Conservation (phyloP, 192 early-diverging fungal genomes). For the Rhizoclosmatium globosum region DNA sequence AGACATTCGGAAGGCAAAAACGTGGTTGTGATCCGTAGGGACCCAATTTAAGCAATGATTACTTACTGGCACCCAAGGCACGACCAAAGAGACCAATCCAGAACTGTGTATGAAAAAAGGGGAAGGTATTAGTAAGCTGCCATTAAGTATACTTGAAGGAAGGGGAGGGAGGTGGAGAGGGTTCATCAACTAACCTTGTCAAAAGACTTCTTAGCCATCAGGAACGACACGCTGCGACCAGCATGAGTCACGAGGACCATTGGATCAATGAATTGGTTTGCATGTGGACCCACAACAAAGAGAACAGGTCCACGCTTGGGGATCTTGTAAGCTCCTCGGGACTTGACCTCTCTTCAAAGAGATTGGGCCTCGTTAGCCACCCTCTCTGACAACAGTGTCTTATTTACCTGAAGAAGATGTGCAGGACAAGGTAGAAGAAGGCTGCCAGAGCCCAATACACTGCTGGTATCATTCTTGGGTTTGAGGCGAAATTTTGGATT, state of each 20-base stretch:
- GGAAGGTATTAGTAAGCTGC: background rate
- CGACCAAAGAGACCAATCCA: slow-evolving; percentile 86
- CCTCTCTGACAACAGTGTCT: background rate
- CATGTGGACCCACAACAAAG: slow-evolving; percentile 77
- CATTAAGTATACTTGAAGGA: background rate
- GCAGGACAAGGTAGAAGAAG: slow-evolving; percentile 26
- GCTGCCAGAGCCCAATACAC: slow-evolving; percentile 11
- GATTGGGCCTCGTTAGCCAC: background rate
- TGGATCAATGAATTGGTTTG: slow-evolving; percentile 91
- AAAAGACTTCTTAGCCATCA: slow-evolving; percentile 52
- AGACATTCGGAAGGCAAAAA: background rate
- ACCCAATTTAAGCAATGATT: too few relatives aligned
- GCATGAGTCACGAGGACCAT: slow-evolving; percentile 86
- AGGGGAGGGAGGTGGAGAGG: background rate
- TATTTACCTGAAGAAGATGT: slow-evolving; percentile 34
- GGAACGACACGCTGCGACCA: slow-evolving; percentile 71
- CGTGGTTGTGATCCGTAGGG: background rate
- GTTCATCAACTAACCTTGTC: slow-evolving; percentile 14
- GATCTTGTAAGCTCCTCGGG: slow-evolving; percentile 39
- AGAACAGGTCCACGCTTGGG: slow-evolving; percentile 88
- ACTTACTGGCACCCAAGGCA: slow-evolving; percentile 79
- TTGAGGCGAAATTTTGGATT: too few relatives aligned
- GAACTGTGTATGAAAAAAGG: slow-evolving; percentile 22
- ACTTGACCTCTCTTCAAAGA: slow-evolving; percentile 75
- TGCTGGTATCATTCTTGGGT: background rate